Percentiles rank a stretch among this genome's conserved stretches.
These are phyloP conservation scores for Emmonsiellopsis sp. DNA, from an alignment of 2,329 filamentous ascomycete species.

Conservation along the genomic window DNA sequence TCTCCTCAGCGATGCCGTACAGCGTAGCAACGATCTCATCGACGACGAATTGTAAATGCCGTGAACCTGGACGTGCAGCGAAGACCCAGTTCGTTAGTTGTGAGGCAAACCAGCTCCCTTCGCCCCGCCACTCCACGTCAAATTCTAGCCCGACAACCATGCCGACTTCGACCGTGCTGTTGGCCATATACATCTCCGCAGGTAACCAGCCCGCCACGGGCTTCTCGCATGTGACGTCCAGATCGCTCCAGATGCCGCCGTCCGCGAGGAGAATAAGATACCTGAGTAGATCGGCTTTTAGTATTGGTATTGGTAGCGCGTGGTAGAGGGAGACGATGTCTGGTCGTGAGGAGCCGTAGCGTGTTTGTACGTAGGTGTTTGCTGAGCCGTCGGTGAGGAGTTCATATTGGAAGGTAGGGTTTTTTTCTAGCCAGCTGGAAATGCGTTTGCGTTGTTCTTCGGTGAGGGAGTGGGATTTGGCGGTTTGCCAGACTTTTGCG, in stretches of 20 bases:
- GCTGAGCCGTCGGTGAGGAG: slow-evolving; percentile 23
- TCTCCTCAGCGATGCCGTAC: slow-evolving; percentile 12
- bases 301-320: slow-evolving; percentile 27
- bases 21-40: slow-evolving; percentile 14
- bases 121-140: slow-evolving; percentile 15
- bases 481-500: slow-evolving; percentile 16
- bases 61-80: slow-evolving; percentile 12
- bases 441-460: slow-evolving; percentile 13
- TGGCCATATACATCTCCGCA: slow-evolving; percentile 15
- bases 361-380: slow-evolving; percentile 24
- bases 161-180: slow-evolving; percentile 12
- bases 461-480: slow-evolving; percentile 17
- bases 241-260: slow-evolving; percentile 36
- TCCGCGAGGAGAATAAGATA: slow-evolving; percentile 33
- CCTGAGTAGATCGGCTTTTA: slow-evolving; percentile 36
- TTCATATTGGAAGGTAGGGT: slow-evolving; percentile 19
- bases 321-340: slow-evolving; percentile 31
- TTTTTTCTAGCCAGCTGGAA: slow-evolving; percentile 19
- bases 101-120: slow-evolving; percentile 10
- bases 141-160: slow-evolving; percentile 34
- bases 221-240: slow-evolving; percentile 29
- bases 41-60: slow-evolving; percentile 13
- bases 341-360: slow-evolving; percentile 24
- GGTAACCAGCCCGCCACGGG: slow-evolving; percentile 31
- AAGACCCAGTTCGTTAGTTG: slow-evolving; percentile 20